A percentile compares a stretch with the other conserved stretches of the same genome.
These are phyloP conservation scores for Didymosphaeria variabile DNA, from an alignment of 2,329 filamentous ascomycete species.

Conservation along the genomic window DNA sequence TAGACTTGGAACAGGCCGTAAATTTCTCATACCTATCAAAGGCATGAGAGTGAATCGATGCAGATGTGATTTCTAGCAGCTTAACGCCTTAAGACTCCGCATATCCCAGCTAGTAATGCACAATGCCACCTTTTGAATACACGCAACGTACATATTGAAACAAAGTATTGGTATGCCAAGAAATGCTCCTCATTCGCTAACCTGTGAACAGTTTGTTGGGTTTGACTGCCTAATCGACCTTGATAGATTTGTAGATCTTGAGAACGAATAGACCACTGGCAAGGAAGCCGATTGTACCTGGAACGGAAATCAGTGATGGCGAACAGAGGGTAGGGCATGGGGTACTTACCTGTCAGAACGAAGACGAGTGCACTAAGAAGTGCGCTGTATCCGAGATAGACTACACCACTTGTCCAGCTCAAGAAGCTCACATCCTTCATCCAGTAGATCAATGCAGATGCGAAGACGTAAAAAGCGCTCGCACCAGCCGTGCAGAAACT, in stretches of 20 bases:
- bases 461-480: constrained; percentile 89
- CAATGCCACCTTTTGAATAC: constrained; percentile 4
- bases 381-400: constrained; percentile 93
- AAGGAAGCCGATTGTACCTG: constrained; percentile 95
- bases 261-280: constrained; percentile 93
- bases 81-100: constrained; percentile 12
- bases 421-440: constrained; percentile 85
- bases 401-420: constrained; percentile 82
- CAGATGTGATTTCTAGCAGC: background rate
- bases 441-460: constrained; percentile 91
- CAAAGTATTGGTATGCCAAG: background rate
- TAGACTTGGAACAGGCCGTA: background rate
- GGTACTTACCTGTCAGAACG: constrained; percentile 82
- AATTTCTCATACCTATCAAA: background rate
- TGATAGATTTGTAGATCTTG: constrained; percentile 97
- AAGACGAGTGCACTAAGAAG: constrained; percentile 92
- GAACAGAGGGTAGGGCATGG: background rate
- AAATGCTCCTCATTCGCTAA: background rate
- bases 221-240: constrained; percentile 78
- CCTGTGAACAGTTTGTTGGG: background rate
- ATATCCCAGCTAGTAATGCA: constrained; percentile 1
- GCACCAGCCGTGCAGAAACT: constrained; percentile 92
- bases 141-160: constrained; percentile 6
- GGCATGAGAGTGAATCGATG: background rate
- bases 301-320: background rate